Base-by-base conservation (phyloP, 805 yeast species). In the Cyberlindnera misumaiensis region DNA sequence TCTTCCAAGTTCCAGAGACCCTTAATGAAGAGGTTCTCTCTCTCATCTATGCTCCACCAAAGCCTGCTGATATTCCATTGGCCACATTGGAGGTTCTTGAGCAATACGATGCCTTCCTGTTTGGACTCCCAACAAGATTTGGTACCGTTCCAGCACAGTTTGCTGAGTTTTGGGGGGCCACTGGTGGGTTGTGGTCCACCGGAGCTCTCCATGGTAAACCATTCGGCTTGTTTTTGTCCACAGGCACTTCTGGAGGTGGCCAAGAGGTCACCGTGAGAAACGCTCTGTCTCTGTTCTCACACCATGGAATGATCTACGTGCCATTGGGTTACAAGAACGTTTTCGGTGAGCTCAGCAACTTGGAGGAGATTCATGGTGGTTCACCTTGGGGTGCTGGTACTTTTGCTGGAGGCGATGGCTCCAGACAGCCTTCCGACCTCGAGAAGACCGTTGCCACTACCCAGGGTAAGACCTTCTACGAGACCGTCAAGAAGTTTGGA, bases 321-420 rank as follows among this genome's bases (percentile, higher is more conserved):
- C 94, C 95, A 42, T 65, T 84, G 48, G 95, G 95, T 42, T 84
- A 77, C 63, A 71, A 67, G 40, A 59, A 67, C 41, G 66, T 72
- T 8, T 80, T 79, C 60, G 70, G 71, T 9, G 70, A 70, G 46
- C 51, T 80, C 42, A 62, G 83, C 28, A 68, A 68, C 59, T 52
- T 78, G 30, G 74, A 70, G 3, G 86, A 83, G 63, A 70, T 76
- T 32, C 93, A 82, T 55, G 95, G 95, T 45, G 83, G 83, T 36
- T 73, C 87, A 16, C 77, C 95, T 34, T 86, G 88, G 86, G 95
- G 95, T 58, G 80, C 95, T 29, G 95, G 95, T 49, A 65, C 84
- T 28, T 68, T 72, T 51, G 88, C 95, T 27, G 85, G 77, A 34
- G 66, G 71, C 35, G 90, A 82, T 55, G 95, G 94, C 35, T 73